Evolutionary conservation across 2,329 filamentous ascomycete genomes (phyloP).

Genomic region (Talaromyces albobiverticillius): DNA sequence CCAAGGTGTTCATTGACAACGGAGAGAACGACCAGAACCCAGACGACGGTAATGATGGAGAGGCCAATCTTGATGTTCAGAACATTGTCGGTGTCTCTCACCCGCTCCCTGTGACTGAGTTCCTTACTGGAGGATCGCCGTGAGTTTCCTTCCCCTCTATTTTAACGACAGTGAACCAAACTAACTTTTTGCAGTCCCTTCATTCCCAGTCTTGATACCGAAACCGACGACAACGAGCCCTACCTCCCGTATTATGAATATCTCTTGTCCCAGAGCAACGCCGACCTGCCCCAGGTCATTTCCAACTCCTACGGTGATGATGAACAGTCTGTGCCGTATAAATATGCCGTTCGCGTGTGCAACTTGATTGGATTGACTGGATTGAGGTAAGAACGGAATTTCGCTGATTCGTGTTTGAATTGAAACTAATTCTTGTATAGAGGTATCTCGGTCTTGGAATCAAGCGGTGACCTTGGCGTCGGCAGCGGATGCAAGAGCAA

Average conservation of each 20-base stretch:
- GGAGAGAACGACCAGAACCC: constrained; percentile 51
- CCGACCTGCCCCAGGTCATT: constrained; percentile 54
- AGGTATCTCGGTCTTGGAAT: constrained; percentile 29
- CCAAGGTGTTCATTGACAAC: constrained; percentile 55
- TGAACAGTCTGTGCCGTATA: constrained; percentile 52
- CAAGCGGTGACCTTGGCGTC: constrained; percentile 29
- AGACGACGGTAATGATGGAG: constrained; percentile 39
- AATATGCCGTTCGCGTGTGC: constrained; percentile 52
- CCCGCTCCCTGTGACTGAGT: constrained; percentile 55
- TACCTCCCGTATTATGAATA: constrained; percentile 59
- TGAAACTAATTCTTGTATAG: constrained; percentile 33
- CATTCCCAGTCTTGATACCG: constrained; percentile 51
- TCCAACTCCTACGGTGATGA: constrained; percentile 57
- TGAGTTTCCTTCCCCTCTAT: constrained; percentile 32
- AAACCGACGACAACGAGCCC: constrained; percentile 59
- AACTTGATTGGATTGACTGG: constrained; percentile 53
- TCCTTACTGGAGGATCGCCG: constrained; percentile 56
- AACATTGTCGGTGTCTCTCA: constrained; percentile 57
- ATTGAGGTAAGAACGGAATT: constrained; percentile 18
- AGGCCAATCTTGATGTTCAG: constrained; percentile 65
- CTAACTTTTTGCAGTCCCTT: constrained; percentile 54
- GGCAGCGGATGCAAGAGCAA: constrained; percentile 34
- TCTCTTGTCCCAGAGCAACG: constrained; percentile 22
- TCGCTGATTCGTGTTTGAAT: neutral
- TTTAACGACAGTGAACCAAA: too few species aligned